Evolutionary conservation across 805 yeast species (phyloP).

Genomic region (Crinitomyces ghanaensis): DNA sequence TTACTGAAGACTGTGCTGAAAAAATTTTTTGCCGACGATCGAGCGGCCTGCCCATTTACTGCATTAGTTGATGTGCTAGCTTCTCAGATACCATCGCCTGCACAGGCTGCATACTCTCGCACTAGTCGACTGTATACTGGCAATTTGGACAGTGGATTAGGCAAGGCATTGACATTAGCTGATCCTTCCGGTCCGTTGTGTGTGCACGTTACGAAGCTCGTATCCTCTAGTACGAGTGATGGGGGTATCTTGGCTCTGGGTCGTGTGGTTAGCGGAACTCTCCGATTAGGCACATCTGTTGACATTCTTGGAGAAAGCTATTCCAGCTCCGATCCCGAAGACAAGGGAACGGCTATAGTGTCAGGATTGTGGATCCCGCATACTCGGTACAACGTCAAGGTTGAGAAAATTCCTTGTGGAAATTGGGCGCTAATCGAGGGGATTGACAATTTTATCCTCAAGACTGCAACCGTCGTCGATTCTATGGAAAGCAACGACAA

Average conservation of each 20-base stretch:
- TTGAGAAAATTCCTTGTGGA: slow-evolving; percentile 49
- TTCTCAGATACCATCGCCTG: slow-evolving; percentile 30
- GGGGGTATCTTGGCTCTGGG: slow-evolving; percentile 49
- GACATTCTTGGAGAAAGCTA: slow-evolving; percentile 46
- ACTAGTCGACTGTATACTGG: slow-evolving; percentile 23
- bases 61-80: slow-evolving; percentile 45
- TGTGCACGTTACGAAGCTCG: slow-evolving; percentile 48
- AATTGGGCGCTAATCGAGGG: slow-evolving; percentile 60
- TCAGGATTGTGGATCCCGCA: slow-evolving; percentile 39
- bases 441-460: slow-evolving; percentile 42
- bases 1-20: slow-evolving; percentile 44
- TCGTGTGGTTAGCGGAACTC: slow-evolving; percentile 49
- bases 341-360: slow-evolving; percentile 29
- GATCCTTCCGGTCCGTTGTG: slow-evolving; percentile 33
- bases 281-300: slow-evolving; percentile 38
- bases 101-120: slow-evolving; percentile 22
- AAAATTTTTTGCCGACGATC: slow-evolving; percentile 47
- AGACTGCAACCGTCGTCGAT: slow-evolving; percentile 49
- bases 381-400: slow-evolving; percentile 55
- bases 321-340: slow-evolving; percentile 42
- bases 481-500: slow-evolving; percentile 17
- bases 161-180: slow-evolving; percentile 22
- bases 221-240: slow-evolving; percentile 44
- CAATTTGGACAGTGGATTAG: slow-evolving; percentile 18
- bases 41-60: slow-evolving; percentile 24